Conservation (phyloP, 1,284 basidiomycete species). For the Moniliophthora roreri region DNA sequence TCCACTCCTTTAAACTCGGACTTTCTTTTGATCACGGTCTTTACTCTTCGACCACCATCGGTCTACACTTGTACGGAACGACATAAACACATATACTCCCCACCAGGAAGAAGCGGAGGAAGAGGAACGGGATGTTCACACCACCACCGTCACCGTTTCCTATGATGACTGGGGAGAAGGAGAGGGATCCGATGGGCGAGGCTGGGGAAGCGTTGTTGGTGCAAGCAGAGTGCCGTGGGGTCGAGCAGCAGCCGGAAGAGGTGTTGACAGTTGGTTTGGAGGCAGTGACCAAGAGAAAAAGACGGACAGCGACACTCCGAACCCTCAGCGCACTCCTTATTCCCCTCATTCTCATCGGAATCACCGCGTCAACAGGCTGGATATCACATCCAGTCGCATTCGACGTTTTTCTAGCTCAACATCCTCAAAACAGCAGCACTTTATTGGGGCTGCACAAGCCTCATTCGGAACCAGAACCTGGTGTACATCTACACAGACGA, state of each 20-base stretch:
- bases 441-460: background rate
- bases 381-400: background rate
- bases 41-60: too few species aligned
- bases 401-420: background rate
- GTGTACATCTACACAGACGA: background rate
- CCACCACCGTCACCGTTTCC: conserved; percentile 7
- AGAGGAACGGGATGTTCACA: conserved; percentile 4
- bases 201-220: conserved; percentile 10
- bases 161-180: conserved; percentile 2
- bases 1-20: too few species aligned
- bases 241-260: background rate
- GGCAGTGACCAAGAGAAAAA: background rate
- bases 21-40: too few species aligned
- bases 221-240: background rate
- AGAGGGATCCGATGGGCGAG: conserved; percentile 2
- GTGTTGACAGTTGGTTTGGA: background rate
- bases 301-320: conserved; percentile 12
- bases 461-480: background rate
- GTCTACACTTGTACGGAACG: too few species aligned
- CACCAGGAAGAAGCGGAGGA: background rate
- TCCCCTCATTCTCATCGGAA: background rate
- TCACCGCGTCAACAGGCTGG: background rate
- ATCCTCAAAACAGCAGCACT: too few species aligned
- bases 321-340: background rate
- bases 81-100: too few species aligned